These are phyloP conservation scores for Paraleonurus japonicus DNA, from an alignment of 257 asterid genomes.

Conservation along the genomic window DNA sequence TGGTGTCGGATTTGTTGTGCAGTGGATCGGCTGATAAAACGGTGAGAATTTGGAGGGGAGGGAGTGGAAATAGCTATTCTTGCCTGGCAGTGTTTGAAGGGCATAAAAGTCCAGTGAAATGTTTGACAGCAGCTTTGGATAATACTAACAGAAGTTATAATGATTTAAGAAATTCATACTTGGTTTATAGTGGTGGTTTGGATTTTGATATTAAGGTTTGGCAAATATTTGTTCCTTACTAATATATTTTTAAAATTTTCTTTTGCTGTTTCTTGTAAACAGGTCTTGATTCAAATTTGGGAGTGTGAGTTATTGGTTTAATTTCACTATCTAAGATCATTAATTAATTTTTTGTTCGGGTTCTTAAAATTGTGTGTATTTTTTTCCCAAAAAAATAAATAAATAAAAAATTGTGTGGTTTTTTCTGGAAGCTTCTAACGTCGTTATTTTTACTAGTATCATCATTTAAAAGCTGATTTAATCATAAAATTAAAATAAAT, in stretches of 20 bases:
- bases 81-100: conserved; percentile 75
- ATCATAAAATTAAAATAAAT: too few relatives aligned
- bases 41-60: conserved; percentile 74
- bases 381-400: too few relatives aligned
- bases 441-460: too few relatives aligned
- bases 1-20: conserved; percentile 51
- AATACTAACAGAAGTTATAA: neutral
- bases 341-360: neutral
- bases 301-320: neutral
- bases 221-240: conserved; percentile 46
- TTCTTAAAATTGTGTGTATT: too few relatives aligned
- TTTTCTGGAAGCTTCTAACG: too few relatives aligned
- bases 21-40: conserved; percentile 89
- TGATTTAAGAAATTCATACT: conserved; percentile 33
- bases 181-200: conserved; percentile 69
- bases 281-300: neutral
- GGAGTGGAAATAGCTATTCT: conserved; percentile 49
- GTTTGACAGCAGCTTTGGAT: conserved; percentile 51
- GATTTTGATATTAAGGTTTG: conserved; percentile 71
- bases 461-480: too few relatives aligned
- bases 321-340: too few relatives aligned
- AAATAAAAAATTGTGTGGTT: too few relatives aligned
- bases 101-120: conserved; percentile 73
- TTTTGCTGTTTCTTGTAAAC: neutral
- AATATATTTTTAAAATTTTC: neutral